Base-by-base conservation (phyloP, 495 filamentous ascomycete genomes). In the Opeltia flavorubescens region DNA sequence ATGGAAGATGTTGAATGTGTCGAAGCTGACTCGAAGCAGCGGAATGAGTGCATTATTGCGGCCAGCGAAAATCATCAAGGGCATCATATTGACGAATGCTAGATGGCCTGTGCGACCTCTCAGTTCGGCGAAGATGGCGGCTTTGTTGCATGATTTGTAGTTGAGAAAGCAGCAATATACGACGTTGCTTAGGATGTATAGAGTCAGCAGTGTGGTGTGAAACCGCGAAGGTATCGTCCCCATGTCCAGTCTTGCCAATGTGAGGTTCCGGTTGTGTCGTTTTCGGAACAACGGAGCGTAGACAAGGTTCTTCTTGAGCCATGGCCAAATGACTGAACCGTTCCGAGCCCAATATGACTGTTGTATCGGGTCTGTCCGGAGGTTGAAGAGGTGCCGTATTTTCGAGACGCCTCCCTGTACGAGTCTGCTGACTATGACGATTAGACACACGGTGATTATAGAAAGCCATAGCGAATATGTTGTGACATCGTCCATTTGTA, bases 1-100 rank as follows among this genome's bases (percentile, higher is more conserved):
- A 62, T 98, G 91, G 25, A 96, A 65, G 24, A 95, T 69, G 62
- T 95, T 96, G 71, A 87, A 95, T 0, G 89, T 94, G 66, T 98
- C 93, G 64, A 95, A 98, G 61, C 85, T 89, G 63, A 96, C 78
- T 24, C 77, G 78, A 53, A 94, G 69, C 12, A 94, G 62, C 5
- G 68, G 59, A 50, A 95, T 95, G n/a, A 95, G 66, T 13, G 86
- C 86, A 59, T 94, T 96, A 67, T 96, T 96, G 54, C 89, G 80
- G 18, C 86, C 79, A 13, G 88, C 89, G 49, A 95, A 75, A 45
- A 96, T 67, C 52, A 98, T 75, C 18, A 94, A 72, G 5, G 87
- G 86, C n/a, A 95, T 74, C 81, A 96, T 83, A 62, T 94, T 98
- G 49, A 93, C 74, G 21, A 81, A 68, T 1, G 89, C 76, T 50